Base-by-base conservation (phyloP, 371 early-diverging fungal genomes). In the Blakeslea trispora region DNA sequence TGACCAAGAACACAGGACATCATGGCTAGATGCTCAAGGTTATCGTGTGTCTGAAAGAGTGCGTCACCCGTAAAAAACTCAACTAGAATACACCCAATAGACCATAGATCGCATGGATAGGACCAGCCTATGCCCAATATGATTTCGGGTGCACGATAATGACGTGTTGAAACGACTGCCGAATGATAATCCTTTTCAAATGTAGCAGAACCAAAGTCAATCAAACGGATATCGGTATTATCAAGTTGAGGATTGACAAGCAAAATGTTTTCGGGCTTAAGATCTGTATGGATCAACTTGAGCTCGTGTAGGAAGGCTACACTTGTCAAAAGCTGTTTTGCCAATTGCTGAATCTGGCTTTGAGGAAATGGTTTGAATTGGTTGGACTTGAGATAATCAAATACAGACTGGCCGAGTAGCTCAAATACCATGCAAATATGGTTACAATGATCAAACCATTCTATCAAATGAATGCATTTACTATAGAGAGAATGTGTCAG, bases 351-450 rank as follows among this genome's bases (percentile, higher is more conserved):
- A 21, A 96, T 88, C 31, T 96, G 93, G 50, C 74, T 63, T 19
- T 85, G 68, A 31, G 94, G 91, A 61, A 96, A 95, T 5, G 95
- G 92, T 11, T 79, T 73, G 65, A 95, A 96, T 41, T 84, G 69
- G 69, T 93, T 93, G 40, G 80, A 86, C 74, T 97, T 96, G 40
- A 97, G 69, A 67, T 90, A 96, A 68, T 97, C 98, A 79, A 92
- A 97, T 8, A 96, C 81, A 51, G 89, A 88, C 24, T 87, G 87
- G 4, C 89, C 86, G 15, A 95, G 74, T 32, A 96, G 79, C 50
- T 92, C 94, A 77, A 97, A 97, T 40, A 95, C 95, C 95, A 97
- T 95, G 75, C 98, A 97, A 1, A 92, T 88, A 75, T 97, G 98
- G 65, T 91, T 91, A 43, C 87, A 81, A 74, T 84, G 84, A 58